A percentile compares a stretch with the other conserved stretches of the same genome.
phyloP scores from a whole-genome alignment of 148 eudicot genomes.

The Agrostemma githago region DNA sequence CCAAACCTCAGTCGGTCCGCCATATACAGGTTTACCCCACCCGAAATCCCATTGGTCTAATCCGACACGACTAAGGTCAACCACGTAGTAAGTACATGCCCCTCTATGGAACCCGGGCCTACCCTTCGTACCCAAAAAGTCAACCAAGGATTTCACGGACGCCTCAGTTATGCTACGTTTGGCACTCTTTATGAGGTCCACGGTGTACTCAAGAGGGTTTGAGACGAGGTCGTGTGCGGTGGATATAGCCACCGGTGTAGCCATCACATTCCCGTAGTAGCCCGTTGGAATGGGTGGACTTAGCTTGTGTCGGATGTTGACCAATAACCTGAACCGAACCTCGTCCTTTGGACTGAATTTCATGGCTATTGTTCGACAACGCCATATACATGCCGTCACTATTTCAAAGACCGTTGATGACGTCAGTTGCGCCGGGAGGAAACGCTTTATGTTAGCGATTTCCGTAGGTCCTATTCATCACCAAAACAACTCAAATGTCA shows the following conservation, averaged over 20 bases:
- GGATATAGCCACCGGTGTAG: not conserved
- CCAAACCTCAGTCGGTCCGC: constrained; percentile 1
- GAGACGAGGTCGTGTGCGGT: not conserved
- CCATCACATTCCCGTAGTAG: not conserved
- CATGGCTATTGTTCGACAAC: constrained; percentile 7
- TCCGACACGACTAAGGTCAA: not conserved
- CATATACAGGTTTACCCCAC: not conserved
- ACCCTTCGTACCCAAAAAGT: not conserved
- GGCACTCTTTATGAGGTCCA: constrained; percentile 1
- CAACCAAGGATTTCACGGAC: not conserved
- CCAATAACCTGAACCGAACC: not conserved
- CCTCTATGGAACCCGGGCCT: not conserved
- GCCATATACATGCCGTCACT: not conserved
- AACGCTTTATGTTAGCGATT: not conserved
- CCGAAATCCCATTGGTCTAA: not conserved
- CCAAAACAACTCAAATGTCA: too few species aligned
- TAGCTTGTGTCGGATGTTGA: not conserved
- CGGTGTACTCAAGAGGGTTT: not conserved
- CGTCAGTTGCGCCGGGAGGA: not conserved
- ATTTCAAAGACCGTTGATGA: not conserved
- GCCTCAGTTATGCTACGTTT: not conserved
- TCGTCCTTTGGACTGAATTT: not conserved
- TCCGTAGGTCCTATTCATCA: constrained; percentile 13
- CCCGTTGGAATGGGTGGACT: constrained; percentile 1
- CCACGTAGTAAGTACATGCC: not conserved